phyloP scores from a whole-genome alignment of 345 rosid species.

The Salix udensis region DNA sequence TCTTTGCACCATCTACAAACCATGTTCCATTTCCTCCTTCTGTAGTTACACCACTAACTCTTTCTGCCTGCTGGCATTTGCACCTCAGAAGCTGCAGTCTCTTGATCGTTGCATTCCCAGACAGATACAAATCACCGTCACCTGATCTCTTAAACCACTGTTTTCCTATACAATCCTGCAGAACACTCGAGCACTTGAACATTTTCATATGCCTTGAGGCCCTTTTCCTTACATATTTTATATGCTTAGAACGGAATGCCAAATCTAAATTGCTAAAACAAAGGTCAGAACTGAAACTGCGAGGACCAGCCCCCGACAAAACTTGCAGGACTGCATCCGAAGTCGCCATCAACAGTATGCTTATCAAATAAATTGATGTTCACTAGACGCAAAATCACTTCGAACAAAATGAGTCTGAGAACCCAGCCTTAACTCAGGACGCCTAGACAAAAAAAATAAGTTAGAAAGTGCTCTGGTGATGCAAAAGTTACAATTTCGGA shows the following conservation, averaged over 20 bases:
- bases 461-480: neutral
- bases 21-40: slow-evolving; percentile 28
- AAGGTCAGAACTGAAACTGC: slow-evolving; percentile 26
- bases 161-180: slow-evolving; percentile 14
- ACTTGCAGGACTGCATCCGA: slow-evolving; percentile 47
- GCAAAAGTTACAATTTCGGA: neutral
- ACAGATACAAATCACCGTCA: slow-evolving; percentile 3
- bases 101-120: neutral
- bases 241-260: slow-evolving; percentile 16
- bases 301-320: slow-evolving; percentile 39
- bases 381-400: neutral
- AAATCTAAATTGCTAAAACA: slow-evolving; percentile 23
- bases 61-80: slow-evolving; percentile 52
- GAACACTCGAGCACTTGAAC: slow-evolving; percentile 25
- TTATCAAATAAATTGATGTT: slow-evolving; percentile 1
- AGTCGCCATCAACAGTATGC: slow-evolving; percentile 39
- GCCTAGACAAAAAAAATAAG: neutral
- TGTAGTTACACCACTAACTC: slow-evolving; percentile 29
- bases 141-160: slow-evolving; percentile 9
- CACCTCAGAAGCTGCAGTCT: slow-evolving; percentile 30
- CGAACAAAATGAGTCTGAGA: neutral
- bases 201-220: slow-evolving; percentile 14
- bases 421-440: neutral
- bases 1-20: slow-evolving; percentile 40
- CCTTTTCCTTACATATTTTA: slow-evolving; percentile 30